Conservation (phyloP, 2,329 filamentous ascomycete species). For the Aspergillus ruber region DNA sequence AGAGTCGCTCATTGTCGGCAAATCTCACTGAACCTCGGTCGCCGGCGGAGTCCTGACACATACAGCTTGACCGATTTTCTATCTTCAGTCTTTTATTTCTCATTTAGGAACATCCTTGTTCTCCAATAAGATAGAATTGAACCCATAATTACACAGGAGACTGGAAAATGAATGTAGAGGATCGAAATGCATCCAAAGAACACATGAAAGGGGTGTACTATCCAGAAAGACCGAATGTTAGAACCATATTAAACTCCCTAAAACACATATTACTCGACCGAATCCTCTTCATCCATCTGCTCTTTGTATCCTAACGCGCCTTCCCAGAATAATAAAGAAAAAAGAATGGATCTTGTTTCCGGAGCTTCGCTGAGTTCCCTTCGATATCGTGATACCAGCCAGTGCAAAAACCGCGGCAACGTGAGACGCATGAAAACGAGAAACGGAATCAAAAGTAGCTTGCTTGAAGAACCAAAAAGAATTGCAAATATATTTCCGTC, state of each 20-base stretch:
- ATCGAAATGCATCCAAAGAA: not conserved
- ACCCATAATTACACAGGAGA: not conserved
- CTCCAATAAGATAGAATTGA: not conserved
- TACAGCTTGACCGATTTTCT: no score
- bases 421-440: conserved; percentile 4
- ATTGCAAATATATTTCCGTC: conserved; percentile 16
- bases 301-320: not conserved
- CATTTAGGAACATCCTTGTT: not conserved
- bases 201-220: not conserved
- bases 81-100: no score
- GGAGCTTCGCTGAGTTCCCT: no score
- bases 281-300: not conserved
- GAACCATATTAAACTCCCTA: not conserved
- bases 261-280: not conserved
- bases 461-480: conserved; percentile 19
- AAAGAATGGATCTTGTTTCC: not conserved
- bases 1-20: no score
- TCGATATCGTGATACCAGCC: no score
- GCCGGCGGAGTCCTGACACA: no score
- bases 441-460: conserved; percentile 11
- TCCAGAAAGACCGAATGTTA: not conserved
- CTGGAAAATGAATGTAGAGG: not conserved
- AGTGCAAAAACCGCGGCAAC: not conserved
- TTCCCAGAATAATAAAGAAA: not conserved
- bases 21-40: no score